Conservation (phyloP, 306 rosid species). For the Lathyrus tuberosus region DNA sequence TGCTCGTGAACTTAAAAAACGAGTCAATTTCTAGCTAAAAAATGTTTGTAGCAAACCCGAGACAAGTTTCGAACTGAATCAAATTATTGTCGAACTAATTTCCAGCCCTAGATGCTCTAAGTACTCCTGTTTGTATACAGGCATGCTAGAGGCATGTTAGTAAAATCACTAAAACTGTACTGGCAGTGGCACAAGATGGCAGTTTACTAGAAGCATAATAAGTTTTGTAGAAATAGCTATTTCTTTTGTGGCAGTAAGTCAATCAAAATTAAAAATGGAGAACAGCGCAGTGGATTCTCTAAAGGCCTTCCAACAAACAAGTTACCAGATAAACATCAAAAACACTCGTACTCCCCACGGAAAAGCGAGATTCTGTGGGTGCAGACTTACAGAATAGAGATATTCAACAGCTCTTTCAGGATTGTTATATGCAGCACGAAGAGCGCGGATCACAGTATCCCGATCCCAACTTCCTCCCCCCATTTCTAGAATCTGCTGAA, state of each 20-base stretch:
- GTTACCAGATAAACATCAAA: constrained; percentile 21
- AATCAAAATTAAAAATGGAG: constrained; percentile 2
- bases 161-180: constrained; percentile 13
- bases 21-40: no score
- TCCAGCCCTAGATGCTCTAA: no score
- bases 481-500: constrained; percentile 76
- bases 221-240: constrained; percentile 2
- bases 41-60: no score
- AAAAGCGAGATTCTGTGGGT: neutral
- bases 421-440: constrained; percentile 85
- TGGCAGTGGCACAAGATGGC: neutral
- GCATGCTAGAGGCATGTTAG: constrained; percentile 3
- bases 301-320: constrained; percentile 22
- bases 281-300: neutral
- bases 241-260: constrained; percentile 12
- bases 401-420: constrained; percentile 91
- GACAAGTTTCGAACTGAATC: no score
- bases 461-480: constrained; percentile 94
- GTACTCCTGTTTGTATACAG: neutral
- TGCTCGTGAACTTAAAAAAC: no score
- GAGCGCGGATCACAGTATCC: constrained; percentile 76
- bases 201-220: constrained; percentile 19
- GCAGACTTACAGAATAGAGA: constrained; percentile 78
- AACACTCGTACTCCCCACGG: constrained; percentile 7
- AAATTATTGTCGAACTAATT: no score